phyloP scores from a whole-genome alignment of 352 stramenopile genomes.

The Phytophthora pini region DNA sequence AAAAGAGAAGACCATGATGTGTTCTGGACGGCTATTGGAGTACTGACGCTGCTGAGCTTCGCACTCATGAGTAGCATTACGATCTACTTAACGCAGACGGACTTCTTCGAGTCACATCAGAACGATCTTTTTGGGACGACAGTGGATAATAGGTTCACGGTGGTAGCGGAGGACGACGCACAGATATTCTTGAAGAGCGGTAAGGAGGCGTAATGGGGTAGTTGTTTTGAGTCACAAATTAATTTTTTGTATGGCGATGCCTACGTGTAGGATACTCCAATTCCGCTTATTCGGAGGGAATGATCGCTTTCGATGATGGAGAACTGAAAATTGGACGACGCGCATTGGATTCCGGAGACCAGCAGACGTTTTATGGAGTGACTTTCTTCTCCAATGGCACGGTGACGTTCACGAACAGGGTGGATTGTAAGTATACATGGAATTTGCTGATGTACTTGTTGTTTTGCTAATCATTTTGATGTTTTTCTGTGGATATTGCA shows the following conservation, averaged over 20 bases:
- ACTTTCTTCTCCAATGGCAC: constrained; percentile 76
- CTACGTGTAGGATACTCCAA: constrained; percentile 67
- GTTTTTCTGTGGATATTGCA: not conserved
- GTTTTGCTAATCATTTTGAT: not conserved
- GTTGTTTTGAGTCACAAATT: not conserved
- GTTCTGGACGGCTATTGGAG: constrained; percentile 80
- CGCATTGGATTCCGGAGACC: constrained; percentile 52
- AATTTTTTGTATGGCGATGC: not conserved
- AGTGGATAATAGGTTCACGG: constrained; percentile 83
- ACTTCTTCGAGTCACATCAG: constrained; percentile 86
- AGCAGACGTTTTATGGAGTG: constrained; percentile 73
- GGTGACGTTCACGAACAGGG: constrained; percentile 66
- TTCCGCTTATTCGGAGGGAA: constrained; percentile 69
- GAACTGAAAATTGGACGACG: constrained; percentile 68
- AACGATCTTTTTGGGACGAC: constrained; percentile 83
- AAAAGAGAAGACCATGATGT: constrained; percentile 55
- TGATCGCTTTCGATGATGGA: constrained; percentile 72
- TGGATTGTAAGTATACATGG: constrained; percentile 46
- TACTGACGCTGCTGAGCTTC: constrained; percentile 77
- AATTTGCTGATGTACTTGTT: not conserved
- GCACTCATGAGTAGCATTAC: constrained; percentile 61
- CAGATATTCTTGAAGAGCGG: constrained; percentile 86
- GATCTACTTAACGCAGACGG: constrained; percentile 78
- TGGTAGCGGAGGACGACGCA: constrained; percentile 75
- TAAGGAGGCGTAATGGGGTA: constrained; percentile 13